Conservation (phyloP, 1,139 yeast species). For the Taphrina deformans region DNA sequence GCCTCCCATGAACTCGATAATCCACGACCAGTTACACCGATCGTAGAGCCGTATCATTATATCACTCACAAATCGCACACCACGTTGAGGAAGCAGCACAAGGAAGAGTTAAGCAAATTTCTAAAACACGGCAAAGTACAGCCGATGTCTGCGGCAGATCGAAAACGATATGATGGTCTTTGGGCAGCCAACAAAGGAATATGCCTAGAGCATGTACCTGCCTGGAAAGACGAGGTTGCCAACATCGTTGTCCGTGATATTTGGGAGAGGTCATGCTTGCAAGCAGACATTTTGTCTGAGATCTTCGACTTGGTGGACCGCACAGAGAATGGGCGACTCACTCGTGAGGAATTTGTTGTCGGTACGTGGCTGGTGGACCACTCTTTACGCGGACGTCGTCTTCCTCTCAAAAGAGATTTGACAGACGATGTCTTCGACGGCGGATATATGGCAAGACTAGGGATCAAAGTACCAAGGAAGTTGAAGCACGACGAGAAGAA, state of each 20-base stretch:
- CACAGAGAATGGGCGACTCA: constrained; percentile 71
- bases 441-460: constrained; percentile 23
- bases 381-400: constrained; percentile 85
- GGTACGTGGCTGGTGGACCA: constrained; percentile 98
- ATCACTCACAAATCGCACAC: constrained; percentile 18
- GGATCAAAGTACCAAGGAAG: constrained; percentile 19
- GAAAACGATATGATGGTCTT: constrained; percentile 84
- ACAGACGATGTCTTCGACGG: constrained; percentile 29
- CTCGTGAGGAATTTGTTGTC: constrained; percentile 76
- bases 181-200: constrained; percentile 74
- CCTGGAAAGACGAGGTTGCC: constrained; percentile 42
- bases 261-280: constrained; percentile 75
- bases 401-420: constrained; percentile 57
- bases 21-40: constrained; percentile 24
- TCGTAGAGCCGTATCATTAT: constrained; percentile 20
- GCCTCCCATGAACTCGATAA: constrained; percentile 27
- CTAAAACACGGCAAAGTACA: constrained; percentile 25
- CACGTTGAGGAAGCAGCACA: constrained; percentile 15
- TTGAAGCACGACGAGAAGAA: constrained; percentile 29
- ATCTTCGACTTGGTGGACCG: constrained; percentile 84
- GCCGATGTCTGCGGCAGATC: constrained; percentile 62
- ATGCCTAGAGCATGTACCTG: constrained; percentile 35
- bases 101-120: constrained; percentile 10
- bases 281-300: constrained; percentile 60
- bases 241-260: constrained; percentile 65